Evolutionary conservation across 768 basidiomycete species (phyloP).

Genomic region (Hericium coralloides): DNA sequence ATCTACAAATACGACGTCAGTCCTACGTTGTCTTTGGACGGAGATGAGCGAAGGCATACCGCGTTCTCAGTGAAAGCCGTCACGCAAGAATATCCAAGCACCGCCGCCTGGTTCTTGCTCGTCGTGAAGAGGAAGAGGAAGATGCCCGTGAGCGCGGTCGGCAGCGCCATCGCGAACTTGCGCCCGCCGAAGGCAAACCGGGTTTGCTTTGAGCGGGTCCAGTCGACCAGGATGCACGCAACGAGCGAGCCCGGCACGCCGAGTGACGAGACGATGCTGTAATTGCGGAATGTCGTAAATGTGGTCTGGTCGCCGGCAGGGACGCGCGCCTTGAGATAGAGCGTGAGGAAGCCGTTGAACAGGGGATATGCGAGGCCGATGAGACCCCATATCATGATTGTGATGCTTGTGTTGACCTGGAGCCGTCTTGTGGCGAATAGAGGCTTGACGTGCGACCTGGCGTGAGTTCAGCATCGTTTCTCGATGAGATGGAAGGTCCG

Average conservation of each 20-base stretch:
- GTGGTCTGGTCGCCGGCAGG: slow-evolving; percentile 18
- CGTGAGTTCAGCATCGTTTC: no score
- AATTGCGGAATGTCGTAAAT: slow-evolving; percentile 36
- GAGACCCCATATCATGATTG: slow-evolving; percentile 26
- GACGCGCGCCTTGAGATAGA: slow-evolving; percentile 29
- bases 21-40: background rate
- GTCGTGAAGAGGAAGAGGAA: slow-evolving; percentile 47
- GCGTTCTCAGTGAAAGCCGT: slow-evolving; percentile 28
- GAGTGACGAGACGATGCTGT: slow-evolving; percentile 37
- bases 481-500: no score
- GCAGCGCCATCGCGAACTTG: slow-evolving; percentile 37
- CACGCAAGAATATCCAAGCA: slow-evolving; percentile 39
- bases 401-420: slow-evolving; percentile 34
- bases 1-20: slow-evolving; percentile 9
- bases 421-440: slow-evolving; percentile 38
- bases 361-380: slow-evolving; percentile 49
- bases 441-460: slow-evolving; percentile 32
- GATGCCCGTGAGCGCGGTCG: slow-evolving; percentile 34
- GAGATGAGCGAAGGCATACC: background rate
- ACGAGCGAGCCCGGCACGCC: slow-evolving; percentile 41
- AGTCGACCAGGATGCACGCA: slow-evolving; percentile 37
- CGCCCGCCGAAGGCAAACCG: slow-evolving; percentile 30
- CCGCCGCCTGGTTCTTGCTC: slow-evolving; percentile 28
- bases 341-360: slow-evolving; percentile 42
- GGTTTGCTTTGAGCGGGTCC: slow-evolving; percentile 1